Evolutionary conservation across 192 early-diverging fungal genomes (phyloP).

Genomic region (Backusella macrospora): DNA sequence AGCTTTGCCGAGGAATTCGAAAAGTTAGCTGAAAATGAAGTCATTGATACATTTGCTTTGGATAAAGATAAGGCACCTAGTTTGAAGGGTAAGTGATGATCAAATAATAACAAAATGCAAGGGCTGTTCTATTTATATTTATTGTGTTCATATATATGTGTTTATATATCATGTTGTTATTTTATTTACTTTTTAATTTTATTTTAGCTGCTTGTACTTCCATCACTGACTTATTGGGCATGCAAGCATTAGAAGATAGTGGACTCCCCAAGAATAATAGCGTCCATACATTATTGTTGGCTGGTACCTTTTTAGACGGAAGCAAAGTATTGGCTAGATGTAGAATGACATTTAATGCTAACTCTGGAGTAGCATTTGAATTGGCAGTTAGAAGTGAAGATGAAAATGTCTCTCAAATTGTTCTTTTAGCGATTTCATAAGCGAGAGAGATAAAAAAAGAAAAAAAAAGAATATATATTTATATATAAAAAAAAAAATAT

Average conservation of each 20-base stretch:
- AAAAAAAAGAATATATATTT: neutral
- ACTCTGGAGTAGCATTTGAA: slow-evolving; percentile 90
- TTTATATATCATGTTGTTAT: neutral
- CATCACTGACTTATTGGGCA: slow-evolving; percentile 81
- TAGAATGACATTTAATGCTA: slow-evolving; percentile 83
- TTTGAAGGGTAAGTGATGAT: slow-evolving; percentile 60
- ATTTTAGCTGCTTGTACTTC: slow-evolving; percentile 60
- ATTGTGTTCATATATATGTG: neutral
- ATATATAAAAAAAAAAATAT: slow-evolving; percentile 17
- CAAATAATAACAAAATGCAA: too few species aligned
- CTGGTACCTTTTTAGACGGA: slow-evolving; percentile 87
- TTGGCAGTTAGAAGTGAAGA: slow-evolving; percentile 78
- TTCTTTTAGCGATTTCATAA: slow-evolving; percentile 81
- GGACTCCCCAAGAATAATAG: slow-evolving; percentile 68
- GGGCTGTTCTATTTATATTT: neutral
- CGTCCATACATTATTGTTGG: slow-evolving; percentile 83
- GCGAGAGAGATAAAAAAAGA: neutral
- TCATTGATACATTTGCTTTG: slow-evolving; percentile 87
- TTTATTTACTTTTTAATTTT: slow-evolving; percentile 14
- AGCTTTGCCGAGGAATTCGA: slow-evolving; percentile 85
- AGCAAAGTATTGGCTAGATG: slow-evolving; percentile 72
- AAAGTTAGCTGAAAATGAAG: slow-evolving; percentile 64
- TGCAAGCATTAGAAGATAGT: slow-evolving; percentile 80
- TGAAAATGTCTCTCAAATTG: slow-evolving; percentile 64
- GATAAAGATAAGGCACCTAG: slow-evolving; percentile 70